Conservation (phyloP, 139 green algal genomes). For the Micractinium conductrix region DNA sequence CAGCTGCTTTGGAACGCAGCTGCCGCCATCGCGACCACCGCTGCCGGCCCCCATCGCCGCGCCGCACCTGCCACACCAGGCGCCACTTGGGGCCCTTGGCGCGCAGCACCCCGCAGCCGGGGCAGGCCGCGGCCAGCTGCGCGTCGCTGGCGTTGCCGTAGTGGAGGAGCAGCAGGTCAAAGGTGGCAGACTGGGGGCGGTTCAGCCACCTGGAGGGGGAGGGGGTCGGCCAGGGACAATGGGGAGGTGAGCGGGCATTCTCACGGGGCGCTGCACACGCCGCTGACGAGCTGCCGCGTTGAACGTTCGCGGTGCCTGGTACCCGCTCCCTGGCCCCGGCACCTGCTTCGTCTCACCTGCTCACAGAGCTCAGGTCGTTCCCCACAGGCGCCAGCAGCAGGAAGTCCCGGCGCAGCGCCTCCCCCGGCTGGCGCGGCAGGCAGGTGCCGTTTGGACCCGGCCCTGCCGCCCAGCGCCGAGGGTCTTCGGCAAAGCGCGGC, state of each 20-base stretch:
- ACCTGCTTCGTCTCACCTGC: not conserved
- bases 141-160: slow-evolving; percentile 1
- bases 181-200: slow-evolving; percentile 21
- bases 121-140: slow-evolving; percentile 23
- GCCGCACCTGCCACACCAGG: slow-evolving; percentile 34
- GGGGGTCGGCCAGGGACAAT: not conserved
- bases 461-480: not conserved
- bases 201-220: slow-evolving; percentile 12
- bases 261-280: too few relatives aligned
- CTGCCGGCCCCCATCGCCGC: too few relatives aligned
- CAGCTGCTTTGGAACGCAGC: too few relatives aligned
- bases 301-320: too few relatives aligned
- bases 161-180: slow-evolving; percentile 38
- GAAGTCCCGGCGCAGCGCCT: not conserved
- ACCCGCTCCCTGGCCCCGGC: too few relatives aligned
- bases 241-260: too few relatives aligned
- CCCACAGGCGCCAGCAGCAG: slow-evolving; percentile 10
- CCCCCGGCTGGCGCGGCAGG: slow-evolving; percentile 6
- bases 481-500: not conserved
- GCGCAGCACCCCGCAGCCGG: not conserved
- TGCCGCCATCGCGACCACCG: too few relatives aligned
- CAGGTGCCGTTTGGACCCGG: not conserved
- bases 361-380: not conserved
- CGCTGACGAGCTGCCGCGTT: too few relatives aligned
- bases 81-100: slow-evolving; percentile 35